Conservation (phyloP, 306 rosid genomes). For the Carpinus fangiana region DNA sequence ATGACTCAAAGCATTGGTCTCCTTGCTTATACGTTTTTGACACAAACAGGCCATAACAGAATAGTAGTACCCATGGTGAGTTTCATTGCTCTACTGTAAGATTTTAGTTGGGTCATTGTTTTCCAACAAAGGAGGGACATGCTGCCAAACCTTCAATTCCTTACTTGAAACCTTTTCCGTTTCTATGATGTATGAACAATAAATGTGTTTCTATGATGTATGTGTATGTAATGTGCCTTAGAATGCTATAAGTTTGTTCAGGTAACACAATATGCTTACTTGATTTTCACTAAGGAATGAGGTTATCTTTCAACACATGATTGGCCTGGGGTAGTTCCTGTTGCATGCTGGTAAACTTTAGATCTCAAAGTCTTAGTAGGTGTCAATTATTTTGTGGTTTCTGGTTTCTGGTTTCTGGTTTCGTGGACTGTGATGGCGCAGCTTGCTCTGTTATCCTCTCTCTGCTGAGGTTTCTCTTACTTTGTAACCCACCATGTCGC, state of each 20-base stretch:
- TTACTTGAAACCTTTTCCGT: too few relatives aligned
- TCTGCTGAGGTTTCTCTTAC: not conserved
- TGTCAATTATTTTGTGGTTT: conserved; percentile 4
- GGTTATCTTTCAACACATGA: not conserved
- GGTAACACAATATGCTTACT: not conserved
- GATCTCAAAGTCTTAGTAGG: not conserved
- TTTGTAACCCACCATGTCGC: conserved; percentile 16
- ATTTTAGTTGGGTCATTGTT: not conserved
- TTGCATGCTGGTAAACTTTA: conserved; percentile 8
- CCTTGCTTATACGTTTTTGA: conserved; percentile 84
- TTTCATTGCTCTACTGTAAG: conserved; percentile 23
- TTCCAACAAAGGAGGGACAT: not conserved
- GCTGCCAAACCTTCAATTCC: too few relatives aligned
- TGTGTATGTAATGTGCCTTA: not conserved
- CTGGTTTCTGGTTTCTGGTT: conserved; percentile 1
- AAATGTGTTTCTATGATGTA: not conserved
- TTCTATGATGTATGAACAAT: not conserved
- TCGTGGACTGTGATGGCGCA: conserved; percentile 14
- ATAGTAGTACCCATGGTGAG: conserved; percentile 96
- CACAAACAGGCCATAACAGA: conserved; percentile 64
- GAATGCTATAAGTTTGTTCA: not conserved
- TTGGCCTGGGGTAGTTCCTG: conserved; percentile 10
- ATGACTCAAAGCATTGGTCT: conserved; percentile 92
- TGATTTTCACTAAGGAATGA: not conserved
- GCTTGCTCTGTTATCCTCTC: conserved; percentile 22